Percentiles rank a stretch among this genome's conserved stretches.
phyloP scores from a whole-genome alignment of 306 rosid species.

The Acacia acuminata region DNA sequence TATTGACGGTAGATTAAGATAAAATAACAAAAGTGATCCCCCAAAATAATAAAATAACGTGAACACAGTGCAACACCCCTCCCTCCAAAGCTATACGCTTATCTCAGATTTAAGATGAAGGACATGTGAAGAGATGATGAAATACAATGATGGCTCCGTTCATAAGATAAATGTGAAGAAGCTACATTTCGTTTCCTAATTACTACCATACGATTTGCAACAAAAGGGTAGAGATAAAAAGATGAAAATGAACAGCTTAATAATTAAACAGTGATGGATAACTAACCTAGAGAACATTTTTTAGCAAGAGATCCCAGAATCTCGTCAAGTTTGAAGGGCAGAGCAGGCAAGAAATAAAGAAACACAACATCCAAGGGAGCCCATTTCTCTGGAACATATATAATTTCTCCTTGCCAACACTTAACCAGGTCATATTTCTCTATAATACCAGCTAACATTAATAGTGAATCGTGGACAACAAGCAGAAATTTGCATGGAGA shows the following conservation, averaged over 20 bases:
- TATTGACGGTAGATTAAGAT: background rate
- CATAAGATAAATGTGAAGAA: background rate
- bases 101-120: constrained; percentile 9
- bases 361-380: too few relatives aligned
- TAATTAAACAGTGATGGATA: background rate
- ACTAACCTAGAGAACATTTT: constrained; percentile 57
- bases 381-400: too few relatives aligned
- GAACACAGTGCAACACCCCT: background rate
- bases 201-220: constrained; percentile 8
- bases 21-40: constrained; percentile 11
- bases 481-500: too few relatives aligned
- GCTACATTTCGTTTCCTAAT: background rate
- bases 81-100: background rate
- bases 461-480: too few relatives aligned
- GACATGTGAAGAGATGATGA: background rate
- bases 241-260: background rate
- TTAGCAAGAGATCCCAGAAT: too few relatives aligned
- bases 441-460: too few relatives aligned
- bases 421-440: too few relatives aligned
- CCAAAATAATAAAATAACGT: constrained; percentile 6
- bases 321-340: too few relatives aligned
- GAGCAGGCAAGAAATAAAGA: too few relatives aligned
- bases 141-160: background rate
- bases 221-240: background rate
- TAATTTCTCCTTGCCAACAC: too few relatives aligned